Base-by-base conservation (phyloP, 169 alveolate genomes). In the Plasmodium relictum region DNA sequence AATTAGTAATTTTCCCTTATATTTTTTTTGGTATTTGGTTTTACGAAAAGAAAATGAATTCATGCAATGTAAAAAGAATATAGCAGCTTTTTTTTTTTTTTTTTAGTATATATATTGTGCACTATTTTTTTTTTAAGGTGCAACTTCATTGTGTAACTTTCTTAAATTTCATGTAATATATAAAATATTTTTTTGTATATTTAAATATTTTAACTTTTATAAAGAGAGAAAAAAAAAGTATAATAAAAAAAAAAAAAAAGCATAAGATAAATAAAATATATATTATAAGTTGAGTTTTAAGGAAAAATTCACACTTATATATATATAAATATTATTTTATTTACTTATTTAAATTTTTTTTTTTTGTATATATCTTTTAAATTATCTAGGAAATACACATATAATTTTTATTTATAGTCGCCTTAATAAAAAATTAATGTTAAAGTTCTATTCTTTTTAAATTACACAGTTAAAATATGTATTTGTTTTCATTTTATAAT, bases 1-100 rank as follows among this genome's bases (percentile, higher is more conserved):
- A 73, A 37, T 41, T 24, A 48, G 58, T 61, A 73, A 73, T 56
- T 20, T 56, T 73, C 31, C 58, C 39, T 56, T 59, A 41, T n/a
- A 58, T 16, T 66, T 12, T 44, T 18, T 22, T 16, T 2, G 2
- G 0, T 2, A 0, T 62, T 2, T 22, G 7, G 71, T 22, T 62
- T 62, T 62, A 10, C 1, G 61, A 18, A 42, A 18, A 18, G 45
- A 71, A 52, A 71, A 24, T 10, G 12, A 42, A 71, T 48, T 20
- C 5, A 50, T 20, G 65, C 26, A 66, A n/a, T 31, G 39, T 31
- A 31, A 16, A 63, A 56, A 37, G 39, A 31, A 41, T 41, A 14
- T 56, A 70, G 61, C 39, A 20, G 63, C 54, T 42, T 14, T 59
- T 50, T 42, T 71, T 26, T 41, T 58, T 18, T 39, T 44, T 71